These are phyloP conservation scores for Umbelopsis sp. DNA, from an alignment of 192 early-diverging fungal genomes.

Conservation along the genomic window DNA sequence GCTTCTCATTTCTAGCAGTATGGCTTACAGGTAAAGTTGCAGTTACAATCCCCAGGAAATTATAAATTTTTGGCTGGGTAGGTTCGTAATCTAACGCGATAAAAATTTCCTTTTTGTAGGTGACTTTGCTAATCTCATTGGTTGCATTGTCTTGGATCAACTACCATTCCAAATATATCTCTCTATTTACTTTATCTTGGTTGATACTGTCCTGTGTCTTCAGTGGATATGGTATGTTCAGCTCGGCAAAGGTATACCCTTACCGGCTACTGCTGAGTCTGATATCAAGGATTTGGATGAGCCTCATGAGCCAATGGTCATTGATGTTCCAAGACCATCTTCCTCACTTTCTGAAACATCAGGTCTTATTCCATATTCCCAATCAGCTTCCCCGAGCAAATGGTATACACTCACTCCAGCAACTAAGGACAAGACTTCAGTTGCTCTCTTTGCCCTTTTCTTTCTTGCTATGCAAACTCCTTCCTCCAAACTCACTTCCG, in stretches of 20 bases:
- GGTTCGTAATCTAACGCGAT: constrained; percentile 6
- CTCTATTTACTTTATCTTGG: constrained; percentile 21
- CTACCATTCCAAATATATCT: constrained; percentile 60
- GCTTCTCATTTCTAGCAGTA: constrained; percentile 53
- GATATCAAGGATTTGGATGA: background rate
- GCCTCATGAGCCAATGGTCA: background rate
- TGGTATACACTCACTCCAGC: background rate
- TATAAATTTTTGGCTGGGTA: background rate
- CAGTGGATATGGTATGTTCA: constrained; percentile 27
- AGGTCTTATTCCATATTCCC: constrained; percentile 7
- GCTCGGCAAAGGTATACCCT: background rate
- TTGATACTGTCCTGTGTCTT: constrained; percentile 20
- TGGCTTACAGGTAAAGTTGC: constrained; percentile 65
- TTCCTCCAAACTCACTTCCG: background rate
- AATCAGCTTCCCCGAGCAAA: constrained; percentile 6
- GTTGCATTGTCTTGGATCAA: constrained; percentile 69
- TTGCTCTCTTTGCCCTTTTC: constrained; percentile 7
- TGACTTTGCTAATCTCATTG: constrained; percentile 68
- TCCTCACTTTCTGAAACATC: background rate
- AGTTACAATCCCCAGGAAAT: background rate
- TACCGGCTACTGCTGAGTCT: background rate
- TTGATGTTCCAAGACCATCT: background rate
- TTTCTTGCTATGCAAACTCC: constrained; percentile 13
- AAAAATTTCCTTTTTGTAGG: constrained; percentile 39
- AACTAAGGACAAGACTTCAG: constrained; percentile 13